Percentiles rank a stretch among this genome's conserved stretches.
Evolutionary conservation across 495 filamentous ascomycete genomes (phyloP).

Genomic region (Penicillium longicatenatum): DNA sequence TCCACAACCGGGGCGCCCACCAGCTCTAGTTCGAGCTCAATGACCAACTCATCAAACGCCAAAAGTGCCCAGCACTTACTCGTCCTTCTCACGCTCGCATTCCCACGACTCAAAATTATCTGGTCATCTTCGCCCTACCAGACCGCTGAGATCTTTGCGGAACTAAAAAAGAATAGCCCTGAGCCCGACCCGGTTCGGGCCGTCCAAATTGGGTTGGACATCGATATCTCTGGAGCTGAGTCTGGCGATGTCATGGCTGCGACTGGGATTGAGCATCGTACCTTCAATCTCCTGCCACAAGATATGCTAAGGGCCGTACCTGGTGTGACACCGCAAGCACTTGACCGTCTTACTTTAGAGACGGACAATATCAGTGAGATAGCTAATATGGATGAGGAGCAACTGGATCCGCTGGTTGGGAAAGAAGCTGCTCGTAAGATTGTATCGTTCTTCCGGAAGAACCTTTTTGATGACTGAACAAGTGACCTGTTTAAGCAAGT

Average conservation of each 20-base stretch:
- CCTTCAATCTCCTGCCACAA: constrained; percentile 67
- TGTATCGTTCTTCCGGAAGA: constrained; percentile 80
- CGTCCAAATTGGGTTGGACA: constrained; percentile 77
- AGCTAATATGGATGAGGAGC: constrained; percentile 79
- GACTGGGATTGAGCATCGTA: constrained; percentile 52
- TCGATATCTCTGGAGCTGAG: constrained; percentile 50
- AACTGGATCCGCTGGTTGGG: constrained; percentile 73
- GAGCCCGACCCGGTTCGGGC: constrained; percentile 92
- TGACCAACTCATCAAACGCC: constrained; percentile 47
- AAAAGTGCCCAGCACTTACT: constrained; percentile 89
- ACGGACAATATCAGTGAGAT: constrained; percentile 78
- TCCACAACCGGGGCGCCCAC: constrained; percentile 61
- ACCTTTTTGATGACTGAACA: constrained; percentile 61
- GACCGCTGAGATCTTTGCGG: constrained; percentile 94
- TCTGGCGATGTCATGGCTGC: constrained; percentile 61
- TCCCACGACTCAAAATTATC: constrained; percentile 84
- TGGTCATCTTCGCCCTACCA: constrained; percentile 95
- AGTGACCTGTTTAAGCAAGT: no score
- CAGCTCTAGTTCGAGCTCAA: constrained; percentile 50
- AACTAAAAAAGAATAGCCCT: constrained; percentile 81
- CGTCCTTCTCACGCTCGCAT: constrained; percentile 89
- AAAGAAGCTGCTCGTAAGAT: constrained; percentile 79
- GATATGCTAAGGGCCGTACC: constrained; percentile 90
- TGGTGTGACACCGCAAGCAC: constrained; percentile 78
- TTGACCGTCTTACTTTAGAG: constrained; percentile 68